These are phyloP conservation scores for Jacaranda mimosifolia DNA, from an alignment of 257 asterid genomes.

Conservation along the genomic window DNA sequence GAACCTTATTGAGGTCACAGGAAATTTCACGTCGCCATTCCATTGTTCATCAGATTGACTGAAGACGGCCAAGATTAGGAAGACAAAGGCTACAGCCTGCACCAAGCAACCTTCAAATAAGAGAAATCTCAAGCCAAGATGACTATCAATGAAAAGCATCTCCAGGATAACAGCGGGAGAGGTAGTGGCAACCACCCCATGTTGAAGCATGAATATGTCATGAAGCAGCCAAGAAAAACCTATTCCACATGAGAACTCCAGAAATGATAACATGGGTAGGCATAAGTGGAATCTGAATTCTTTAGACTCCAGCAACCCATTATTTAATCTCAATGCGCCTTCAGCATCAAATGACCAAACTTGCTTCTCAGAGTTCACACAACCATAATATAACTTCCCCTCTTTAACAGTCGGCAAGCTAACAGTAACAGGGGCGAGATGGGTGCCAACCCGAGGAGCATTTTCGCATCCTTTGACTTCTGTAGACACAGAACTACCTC, in stretches of 20 bases:
- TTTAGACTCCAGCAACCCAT: constrained; percentile 47
- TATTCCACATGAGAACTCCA: constrained; percentile 40
- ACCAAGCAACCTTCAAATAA: constrained; percentile 78
- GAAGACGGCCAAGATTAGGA: constrained; percentile 67
- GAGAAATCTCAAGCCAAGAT: constrained; percentile 77
- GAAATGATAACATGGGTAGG: constrained; percentile 53
- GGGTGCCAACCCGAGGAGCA: constrained; percentile 33
- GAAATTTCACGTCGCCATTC: constrained; percentile 61
- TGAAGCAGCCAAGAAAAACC: constrained; percentile 53
- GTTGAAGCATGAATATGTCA: constrained; percentile 61
- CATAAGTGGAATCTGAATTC: constrained; percentile 53
- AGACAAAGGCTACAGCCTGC: constrained; percentile 70
- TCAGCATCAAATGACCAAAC: constrained; percentile 57
- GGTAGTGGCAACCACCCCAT: constrained; percentile 65
- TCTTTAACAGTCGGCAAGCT: constrained; percentile 33
- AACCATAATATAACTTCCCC: constrained; percentile 23
- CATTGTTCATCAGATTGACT: constrained; percentile 57
- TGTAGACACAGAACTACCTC: constrained; percentile 41
- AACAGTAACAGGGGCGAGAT: constrained; percentile 35
- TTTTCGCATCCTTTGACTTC: constrained; percentile 47
- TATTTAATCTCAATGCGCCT: constrained; percentile 52
- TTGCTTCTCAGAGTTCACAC: constrained; percentile 38
- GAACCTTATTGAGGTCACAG: constrained; percentile 83
- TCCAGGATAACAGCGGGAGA: constrained; percentile 83
- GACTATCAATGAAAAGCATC: constrained; percentile 84